Base-by-base conservation (phyloP, 208 protist genomes). In the Crithidia thermophila region DNA sequence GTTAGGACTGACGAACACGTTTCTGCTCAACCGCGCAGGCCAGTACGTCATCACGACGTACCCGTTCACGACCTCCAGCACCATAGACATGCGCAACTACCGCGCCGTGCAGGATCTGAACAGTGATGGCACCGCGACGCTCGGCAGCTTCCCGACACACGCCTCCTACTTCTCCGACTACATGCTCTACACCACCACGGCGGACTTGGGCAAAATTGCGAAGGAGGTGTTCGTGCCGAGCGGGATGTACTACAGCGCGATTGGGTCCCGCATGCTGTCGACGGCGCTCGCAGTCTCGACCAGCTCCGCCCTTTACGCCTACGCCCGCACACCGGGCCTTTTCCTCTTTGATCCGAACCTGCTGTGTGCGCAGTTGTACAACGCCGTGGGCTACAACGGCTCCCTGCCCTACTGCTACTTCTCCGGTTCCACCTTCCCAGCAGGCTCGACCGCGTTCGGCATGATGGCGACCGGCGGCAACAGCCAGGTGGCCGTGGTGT, bases 161-260 rank as follows among this genome's bases (percentile, higher is more conserved):
- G 70, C 83, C 14, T 76, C 75, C 4, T 87, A 85, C 56, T 64
- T 81, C 31, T 74, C 81, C 7, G 83, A 90, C 62, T 81, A 80
- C 67, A 88, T 90, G 83, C 56, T 88, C 36, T 90, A 86, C 69
- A 86, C 77, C 14, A 81, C 65, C 42, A 62, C 34, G n/a, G 33
- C 45, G 9, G 86, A 92, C 57, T 34, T 88, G n/a, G 47, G 39
- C 21, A 57, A 57, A 13, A 30, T 87, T 16, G 43, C 50, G 43
- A 14, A 11, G 14, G 58, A 45, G 36, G 39, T 87, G 13, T 67
- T 87, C n/a, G 16, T 82, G 30, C 75, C 72, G 31, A 67, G 56
- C 21, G 65, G 65, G 13, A 11, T 74, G 2, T 81, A 72, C 61
- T 71, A 75, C 62, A 30, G 7, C 36, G 20, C 25, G 40, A 67